Evolutionary conservation across 139 green algal genomes (phyloP).

Genomic region (Micractinium conductrix): DNA sequence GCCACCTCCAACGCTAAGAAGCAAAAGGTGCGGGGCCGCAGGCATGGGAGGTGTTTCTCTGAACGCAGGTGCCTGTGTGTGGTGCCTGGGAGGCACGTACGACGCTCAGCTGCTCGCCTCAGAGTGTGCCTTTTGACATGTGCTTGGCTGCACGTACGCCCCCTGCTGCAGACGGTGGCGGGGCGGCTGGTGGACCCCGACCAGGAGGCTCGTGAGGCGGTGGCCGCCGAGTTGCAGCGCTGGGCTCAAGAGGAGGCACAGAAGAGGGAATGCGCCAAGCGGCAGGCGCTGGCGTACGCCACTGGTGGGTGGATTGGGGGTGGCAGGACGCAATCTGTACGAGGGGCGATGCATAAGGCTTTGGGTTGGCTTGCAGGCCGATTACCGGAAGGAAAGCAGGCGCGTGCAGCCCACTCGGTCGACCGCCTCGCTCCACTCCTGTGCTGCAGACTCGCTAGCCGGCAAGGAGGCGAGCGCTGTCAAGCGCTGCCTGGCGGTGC

Average conservation of each 20-base stretch:
- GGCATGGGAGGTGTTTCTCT: not conserved
- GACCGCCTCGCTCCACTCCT: not conserved
- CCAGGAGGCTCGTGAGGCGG: slow-evolving; percentile 25
- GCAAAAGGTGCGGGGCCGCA: slow-evolving; percentile 9
- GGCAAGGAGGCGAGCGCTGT: slow-evolving; percentile 14
- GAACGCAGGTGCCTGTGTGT: not conserved
- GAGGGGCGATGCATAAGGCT: too few species aligned
- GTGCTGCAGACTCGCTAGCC: slow-evolving; percentile 6
- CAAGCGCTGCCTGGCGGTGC: slow-evolving; percentile 12
- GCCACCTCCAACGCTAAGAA: slow-evolving; percentile 24
- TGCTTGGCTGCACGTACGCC: not conserved
- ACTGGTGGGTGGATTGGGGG: not conserved
- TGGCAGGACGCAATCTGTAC: too few species aligned
- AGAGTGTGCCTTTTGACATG: not conserved
- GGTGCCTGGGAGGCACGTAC: too few species aligned
- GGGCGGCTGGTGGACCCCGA: slow-evolving; percentile 12
- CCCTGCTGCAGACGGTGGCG: not conserved
- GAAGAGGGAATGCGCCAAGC: slow-evolving; percentile 31
- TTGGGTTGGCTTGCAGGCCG: too few species aligned
- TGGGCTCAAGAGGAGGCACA: slow-evolving; percentile 44
- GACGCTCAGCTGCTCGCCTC: not conserved
- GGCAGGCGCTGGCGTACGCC: slow-evolving; percentile 28
- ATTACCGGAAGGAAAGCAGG: too few species aligned
- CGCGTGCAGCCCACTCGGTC: not conserved
- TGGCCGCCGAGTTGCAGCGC: slow-evolving; percentile 32